Conservation (phyloP, 805 yeast species). For the Komagataella ulmi region DNA sequence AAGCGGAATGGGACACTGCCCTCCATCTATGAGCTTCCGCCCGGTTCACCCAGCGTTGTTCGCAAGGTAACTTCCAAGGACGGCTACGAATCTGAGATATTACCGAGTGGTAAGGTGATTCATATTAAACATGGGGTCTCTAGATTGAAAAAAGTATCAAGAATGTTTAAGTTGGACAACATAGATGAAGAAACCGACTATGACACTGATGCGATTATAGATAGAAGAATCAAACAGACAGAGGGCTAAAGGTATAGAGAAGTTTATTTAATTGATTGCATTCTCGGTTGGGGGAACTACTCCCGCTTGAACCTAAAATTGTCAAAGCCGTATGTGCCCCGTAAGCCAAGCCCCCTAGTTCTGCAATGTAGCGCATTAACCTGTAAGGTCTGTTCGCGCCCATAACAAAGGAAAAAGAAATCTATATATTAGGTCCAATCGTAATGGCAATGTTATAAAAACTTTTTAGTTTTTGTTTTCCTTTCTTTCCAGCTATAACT, state of each 20-base stretch:
- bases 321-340: background rate
- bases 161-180: background rate
- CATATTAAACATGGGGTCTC: conserved; percentile 12
- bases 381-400: background rate
- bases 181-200: conserved; percentile 1
- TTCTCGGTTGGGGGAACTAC: background rate
- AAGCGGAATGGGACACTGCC: conserved; percentile 37
- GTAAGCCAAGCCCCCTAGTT: background rate
- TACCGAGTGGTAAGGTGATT: conserved; percentile 66
- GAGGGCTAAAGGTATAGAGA: background rate
- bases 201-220: conserved; percentile 5
- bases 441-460: conserved; percentile 12
- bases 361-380: background rate
- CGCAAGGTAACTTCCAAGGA: conserved; percentile 16
- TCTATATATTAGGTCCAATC: background rate
- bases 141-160: background rate
- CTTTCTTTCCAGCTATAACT: background rate
- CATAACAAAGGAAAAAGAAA: background rate
- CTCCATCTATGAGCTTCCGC: conserved; percentile 33
- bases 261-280: background rate
- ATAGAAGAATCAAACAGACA: conserved; percentile 1
- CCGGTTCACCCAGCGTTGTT: conserved; percentile 27
- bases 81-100: conserved; percentile 36
- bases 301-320: background rate
- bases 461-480: conserved; percentile 2